Evolutionary conservation across 306 rosid genomes (phyloP), one percentile per base, ranked within the genome.

Genomic region (Datisca glomerata): DNA sequence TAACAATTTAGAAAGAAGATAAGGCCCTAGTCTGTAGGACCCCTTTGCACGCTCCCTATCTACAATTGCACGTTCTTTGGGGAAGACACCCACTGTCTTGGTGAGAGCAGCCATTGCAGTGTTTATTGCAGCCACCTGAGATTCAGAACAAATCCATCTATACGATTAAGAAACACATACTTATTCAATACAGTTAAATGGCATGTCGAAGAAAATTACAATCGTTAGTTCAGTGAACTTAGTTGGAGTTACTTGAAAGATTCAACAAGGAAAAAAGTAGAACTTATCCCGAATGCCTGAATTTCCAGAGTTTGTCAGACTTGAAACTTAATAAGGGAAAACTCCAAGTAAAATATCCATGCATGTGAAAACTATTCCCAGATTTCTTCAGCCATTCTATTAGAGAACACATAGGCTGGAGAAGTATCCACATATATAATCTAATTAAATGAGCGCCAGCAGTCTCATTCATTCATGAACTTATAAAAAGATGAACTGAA

Each of bases 41-140:
- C 91, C 97, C 60, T 83, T 80, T 35, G 75, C 71, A 16, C 74
- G 83, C 70, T 89, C 93, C 75, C 97, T 89, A 29, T 80, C 87
- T 19, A 89, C 97, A 62, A 89, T 83, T 22, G 83, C 71, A 44
- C 81, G 78, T 56, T 89, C 95, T 75, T 74, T 89, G 1, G 97
- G 93, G 67, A 83, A 89, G 49, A 83, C 89, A 18, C 95, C 79
- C 3, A 68, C 68, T 12, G 89, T 89, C 77, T 89, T 89, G 50
- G 93, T 89, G 57, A 89, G 94, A 72, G 97, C 97, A 46, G 95
- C 91, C 95, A 83, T 80, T 44, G 97, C 97, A 9, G 95, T 83
- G 73, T 84, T 89, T 70, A 89, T 89, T 42, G 89, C 95, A 57
- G 97, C 74, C 66, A 80, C 97, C 97, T 89, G 84, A 47, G 53